Evolutionary conservation across 208 protist genomes (phyloP).

Genomic region (Dictyostelium gargantuum): DNA sequence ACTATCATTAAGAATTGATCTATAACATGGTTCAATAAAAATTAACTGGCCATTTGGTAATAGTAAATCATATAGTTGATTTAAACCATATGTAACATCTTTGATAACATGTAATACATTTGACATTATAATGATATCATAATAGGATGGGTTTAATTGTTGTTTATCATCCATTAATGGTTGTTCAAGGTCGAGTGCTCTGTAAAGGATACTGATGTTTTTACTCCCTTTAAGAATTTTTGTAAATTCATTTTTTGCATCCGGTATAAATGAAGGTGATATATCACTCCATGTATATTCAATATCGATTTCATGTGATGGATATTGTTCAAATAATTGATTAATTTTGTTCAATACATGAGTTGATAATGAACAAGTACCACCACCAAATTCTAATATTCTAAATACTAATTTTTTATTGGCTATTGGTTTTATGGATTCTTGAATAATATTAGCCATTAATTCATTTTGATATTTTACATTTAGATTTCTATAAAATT

Average conservation of each 20-base stretch:
- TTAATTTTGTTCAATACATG: background rate
- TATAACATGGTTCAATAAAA: background rate
- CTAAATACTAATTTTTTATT: background rate
- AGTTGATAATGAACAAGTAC: background rate
- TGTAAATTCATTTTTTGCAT: background rate
- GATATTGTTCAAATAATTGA: background rate
- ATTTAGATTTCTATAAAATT: background rate
- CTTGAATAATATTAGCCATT: background rate
- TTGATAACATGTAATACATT: constrained; percentile 1
- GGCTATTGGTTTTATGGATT: background rate
- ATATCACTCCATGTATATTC: constrained; percentile 24
- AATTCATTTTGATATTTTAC: background rate
- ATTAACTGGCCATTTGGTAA: background rate
- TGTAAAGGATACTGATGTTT: background rate
- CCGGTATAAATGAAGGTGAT: background rate
- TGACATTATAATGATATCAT: constrained; percentile 5
- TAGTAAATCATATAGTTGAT: background rate
- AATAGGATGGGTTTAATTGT: background rate
- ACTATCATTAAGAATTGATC: background rate
- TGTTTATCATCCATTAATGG: background rate
- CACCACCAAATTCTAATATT: background rate
- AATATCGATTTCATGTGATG: background rate
- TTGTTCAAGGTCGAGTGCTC: background rate
- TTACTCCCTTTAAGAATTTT: background rate
- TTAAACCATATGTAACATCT: background rate